phyloP scores from a whole-genome alignment of 768 basidiomycete species.

The Sarcomyxa edulis region DNA sequence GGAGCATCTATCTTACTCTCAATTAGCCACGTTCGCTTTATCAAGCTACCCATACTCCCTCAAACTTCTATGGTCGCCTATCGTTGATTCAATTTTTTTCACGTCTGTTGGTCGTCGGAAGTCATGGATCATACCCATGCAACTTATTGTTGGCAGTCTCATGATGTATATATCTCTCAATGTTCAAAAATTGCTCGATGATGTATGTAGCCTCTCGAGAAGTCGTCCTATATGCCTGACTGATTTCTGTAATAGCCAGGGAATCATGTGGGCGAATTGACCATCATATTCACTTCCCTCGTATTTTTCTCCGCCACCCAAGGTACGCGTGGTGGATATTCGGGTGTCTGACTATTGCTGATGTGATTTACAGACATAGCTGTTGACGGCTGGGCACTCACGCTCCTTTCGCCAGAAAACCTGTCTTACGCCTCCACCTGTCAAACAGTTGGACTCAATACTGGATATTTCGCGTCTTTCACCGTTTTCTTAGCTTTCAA shows the following conservation, averaged over 20 bases:
- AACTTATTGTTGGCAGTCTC: slow-evolving; percentile 78
- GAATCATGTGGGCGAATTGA: slow-evolving; percentile 72
- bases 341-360: slow-evolving; percentile 7
- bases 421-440: slow-evolving; percentile 96
- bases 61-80: slow-evolving; percentile 95
- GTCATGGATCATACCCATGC: slow-evolving; percentile 99
- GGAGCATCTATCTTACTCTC: slow-evolving; percentile 94
- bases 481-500: slow-evolving; percentile 98
- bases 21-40: slow-evolving; percentile 90
- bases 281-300: slow-evolving; percentile 79
- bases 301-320: slow-evolving; percentile 97
- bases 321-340: slow-evolving; percentile 43
- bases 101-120: slow-evolving; percentile 87
- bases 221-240: slow-evolving; percentile 8
- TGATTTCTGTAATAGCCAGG: slow-evolving; percentile 55
- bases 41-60: slow-evolving; percentile 95
- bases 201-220: slow-evolving; percentile 42
- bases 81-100: slow-evolving; percentile 89
- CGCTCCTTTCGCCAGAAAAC: slow-evolving; percentile 86
- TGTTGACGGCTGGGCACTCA: slow-evolving; percentile 88
- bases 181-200: slow-evolving; percentile 70
- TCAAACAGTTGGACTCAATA: slow-evolving; percentile 95
- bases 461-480: slow-evolving; percentile 93
- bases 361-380: slow-evolving; percentile 71
- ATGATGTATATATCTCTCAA: slow-evolving; percentile 77